Evolutionary conservation across 1,139 yeast genomes (phyloP), one percentile per base, ranked within the genome.

Genomic region (Saccharomyces hybrid): DNA sequence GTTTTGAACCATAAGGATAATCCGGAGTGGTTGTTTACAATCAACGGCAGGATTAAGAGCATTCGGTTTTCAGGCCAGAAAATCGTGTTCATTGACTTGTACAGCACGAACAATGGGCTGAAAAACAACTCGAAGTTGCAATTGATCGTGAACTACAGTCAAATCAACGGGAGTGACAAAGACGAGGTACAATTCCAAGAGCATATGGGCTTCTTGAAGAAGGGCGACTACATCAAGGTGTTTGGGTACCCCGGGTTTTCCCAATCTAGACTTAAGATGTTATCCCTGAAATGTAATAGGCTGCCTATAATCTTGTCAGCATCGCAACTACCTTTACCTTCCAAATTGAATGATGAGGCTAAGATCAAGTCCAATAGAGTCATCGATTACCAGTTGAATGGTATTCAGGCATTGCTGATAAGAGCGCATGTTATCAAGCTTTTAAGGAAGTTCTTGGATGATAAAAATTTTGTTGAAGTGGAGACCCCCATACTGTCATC

Each of bases 401-500:
- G 68, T 4, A 73, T 76, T 47, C 74, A 80, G 5, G 72, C 78
- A 0, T 73, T 93, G 1, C 60, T 78, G 1, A 75, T 82, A 1
- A 78, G 91, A 58, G 76, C 85, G 2, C 65, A 73, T 28, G 73
- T 90, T 1, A 74, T 84, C 1, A 75, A 75, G 31, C 68, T 78
- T 3, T 74, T 91, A 4, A 73, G 97, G 27, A 62, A 67, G 2
- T 90, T 81, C 64, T 76, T 91, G 38, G 73, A 76, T 21, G 62
- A 67, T 0, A 71, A 75, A n/a, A 81, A 75, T 1, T 95, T 90
- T 62, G 61, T 88, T 19, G 97, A 90, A 66, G 95, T 93, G 0
- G 87, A 84, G 55, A 93, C 99, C 0, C 99, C 99, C 0, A 80
- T 89, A 1, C 70, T 93, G 14, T 81, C 90, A 0, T 78, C 80